A percentile compares a stretch with the other conserved stretches of the same genome.
Evolutionary conservation across 768 basidiomycete genomes (phyloP).

Genomic region (Pisolithus albus): DNA sequence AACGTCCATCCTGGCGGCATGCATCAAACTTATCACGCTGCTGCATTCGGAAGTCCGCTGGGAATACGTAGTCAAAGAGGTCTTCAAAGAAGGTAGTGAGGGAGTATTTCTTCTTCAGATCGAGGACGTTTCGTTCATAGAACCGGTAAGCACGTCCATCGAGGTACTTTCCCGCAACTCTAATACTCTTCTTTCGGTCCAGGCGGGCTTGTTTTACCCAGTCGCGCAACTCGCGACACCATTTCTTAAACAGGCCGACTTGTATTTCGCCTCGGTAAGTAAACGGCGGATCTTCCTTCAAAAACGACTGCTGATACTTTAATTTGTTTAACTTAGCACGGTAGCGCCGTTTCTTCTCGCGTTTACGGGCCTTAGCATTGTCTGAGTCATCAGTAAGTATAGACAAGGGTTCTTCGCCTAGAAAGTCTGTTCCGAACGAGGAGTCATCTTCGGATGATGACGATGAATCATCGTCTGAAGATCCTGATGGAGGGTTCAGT

Average conservation of each 20-base stretch:
- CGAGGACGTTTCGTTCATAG: constrained; percentile 5
- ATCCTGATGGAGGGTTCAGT: not conserved
- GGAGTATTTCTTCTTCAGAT: constrained; percentile 3
- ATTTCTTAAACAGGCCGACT: constrained; percentile 4
- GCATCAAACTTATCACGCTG: constrained; percentile 9
- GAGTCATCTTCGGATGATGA: not conserved
- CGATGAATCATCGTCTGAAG: not conserved
- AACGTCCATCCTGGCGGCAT: constrained; percentile 4
- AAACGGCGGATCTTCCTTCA: constrained; percentile 8
- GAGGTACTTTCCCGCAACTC: not conserved
- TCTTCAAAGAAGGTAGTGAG: constrained; percentile 6
- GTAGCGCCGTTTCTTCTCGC: not conserved
- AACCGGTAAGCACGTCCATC: constrained; percentile 2
- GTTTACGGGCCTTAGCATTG: constrained; percentile 1
- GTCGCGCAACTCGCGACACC: constrained; percentile 1
- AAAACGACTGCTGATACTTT: constrained; percentile 9
- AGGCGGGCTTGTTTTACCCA: constrained; percentile 5
- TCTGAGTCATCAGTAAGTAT: not conserved
- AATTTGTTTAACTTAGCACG: constrained; percentile 2
- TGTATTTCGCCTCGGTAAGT: constrained; percentile 7
- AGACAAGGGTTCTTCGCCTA: not conserved
- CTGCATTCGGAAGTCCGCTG: constrained; percentile 9
- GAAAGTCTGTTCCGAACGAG: not conserved
- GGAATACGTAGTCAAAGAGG: constrained; percentile 11
- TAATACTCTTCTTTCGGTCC: constrained; percentile 1